Base-by-base conservation (phyloP, 2,329 filamentous ascomycete genomes). In the Diplodia corticola region DNA sequence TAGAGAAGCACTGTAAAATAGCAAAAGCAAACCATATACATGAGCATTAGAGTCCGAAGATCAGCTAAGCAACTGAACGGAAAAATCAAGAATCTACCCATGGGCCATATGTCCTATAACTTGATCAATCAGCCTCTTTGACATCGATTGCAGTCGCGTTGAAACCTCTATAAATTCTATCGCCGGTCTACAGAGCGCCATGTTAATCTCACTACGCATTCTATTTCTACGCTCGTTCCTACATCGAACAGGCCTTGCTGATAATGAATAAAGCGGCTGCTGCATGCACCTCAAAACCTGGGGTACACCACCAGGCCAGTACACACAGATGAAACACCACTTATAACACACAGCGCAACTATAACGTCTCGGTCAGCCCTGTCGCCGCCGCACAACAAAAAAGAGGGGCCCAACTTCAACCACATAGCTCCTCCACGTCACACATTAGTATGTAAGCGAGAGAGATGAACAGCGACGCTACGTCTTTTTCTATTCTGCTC, bases 301-400 rank as follows among this genome's bases (percentile, higher is more conserved):
- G n/a, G 40, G 40, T 28, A 61, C 57, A 35, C 57, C 44, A 44
- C 57, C 44, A 10, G 20, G 12, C 6, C 5, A n/a, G n/a, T n/a
- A n/a, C n/a, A n/a, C n/a, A 17, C 26, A 61, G 44, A 49, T 61
- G 57, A 61, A 61, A 49, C 57, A 22, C 35, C 37, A 22, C n/a
- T 37, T 61, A 61, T 61, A 61, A 61, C 44, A 28, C 57, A 50
- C 28, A 44, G 57, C 40, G 26, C 57, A 49, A 9, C 28, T 61
- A 61, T 35, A 61, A 61, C 28, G 7, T 10, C 55, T 60, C 55
- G 55, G 44, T 61, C 57, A 49, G 57, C 57, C 40, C 57, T 35
- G 44, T 35, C 44, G 28, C 15, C 44, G 28, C 15, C 22, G 20
- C 33, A 35, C 37, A 10, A 35, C n/a, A 30, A 20, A 33, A 12